A percentile compares a stretch with the other conserved stretches of the same genome.
Conservation (phyloP, 179 eudicot genomes). For the Nepenthes alata region DNA sequence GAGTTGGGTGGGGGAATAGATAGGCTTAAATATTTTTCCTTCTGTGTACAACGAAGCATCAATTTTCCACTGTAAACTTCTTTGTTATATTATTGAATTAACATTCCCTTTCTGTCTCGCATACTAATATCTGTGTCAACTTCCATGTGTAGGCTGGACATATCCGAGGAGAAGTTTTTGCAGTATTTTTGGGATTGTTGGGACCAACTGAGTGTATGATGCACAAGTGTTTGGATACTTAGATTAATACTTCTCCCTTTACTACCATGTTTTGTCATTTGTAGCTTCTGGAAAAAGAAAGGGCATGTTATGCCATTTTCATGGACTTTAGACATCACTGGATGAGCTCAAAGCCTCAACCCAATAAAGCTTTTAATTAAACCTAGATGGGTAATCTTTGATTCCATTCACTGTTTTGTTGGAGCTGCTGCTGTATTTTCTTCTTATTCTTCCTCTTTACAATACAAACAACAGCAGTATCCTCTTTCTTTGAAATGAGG, state of each 20-base stretch:
- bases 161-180: slow-evolving; percentile 59
- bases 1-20: too few relatives aligned
- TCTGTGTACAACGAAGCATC: background rate
- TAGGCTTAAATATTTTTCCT: background rate
- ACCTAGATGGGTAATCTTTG: background rate
- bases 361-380: too few relatives aligned
- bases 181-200: slow-evolving; percentile 78
- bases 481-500: too few relatives aligned
- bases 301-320: too few relatives aligned
- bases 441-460: too few relatives aligned
- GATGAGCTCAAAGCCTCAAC: too few relatives aligned
- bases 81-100: background rate
- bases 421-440: background rate
- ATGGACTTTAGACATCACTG: too few relatives aligned
- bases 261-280: background rate
- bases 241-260: background rate
- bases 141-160: slow-evolving; percentile 43
- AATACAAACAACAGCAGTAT: too few relatives aligned
- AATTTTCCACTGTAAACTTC: background rate
- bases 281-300: background rate
- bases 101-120: background rate
- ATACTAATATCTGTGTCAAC: background rate
- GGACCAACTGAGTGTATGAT: slow-evolving; percentile 58
- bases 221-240: background rate
- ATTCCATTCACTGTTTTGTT: background rate